A percentile compares a stretch with the other conserved stretches of the same genome.
Conservation (phyloP, 306 rosid species). For the Prunus padus region DNA sequence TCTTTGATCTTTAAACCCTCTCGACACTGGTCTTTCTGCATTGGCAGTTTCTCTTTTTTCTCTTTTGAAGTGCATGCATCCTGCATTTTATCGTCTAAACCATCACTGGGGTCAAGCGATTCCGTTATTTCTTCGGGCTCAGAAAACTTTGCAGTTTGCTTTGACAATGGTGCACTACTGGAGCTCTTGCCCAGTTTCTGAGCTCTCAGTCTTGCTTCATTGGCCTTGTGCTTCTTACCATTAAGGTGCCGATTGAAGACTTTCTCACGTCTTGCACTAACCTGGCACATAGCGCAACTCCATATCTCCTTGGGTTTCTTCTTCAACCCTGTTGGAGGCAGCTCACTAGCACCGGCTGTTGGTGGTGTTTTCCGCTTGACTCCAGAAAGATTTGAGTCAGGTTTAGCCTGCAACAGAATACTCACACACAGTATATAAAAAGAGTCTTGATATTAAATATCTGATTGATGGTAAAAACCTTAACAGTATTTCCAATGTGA, state of each 20-base stretch:
- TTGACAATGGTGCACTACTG: not conserved
- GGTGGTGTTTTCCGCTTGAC: conserved; percentile 43
- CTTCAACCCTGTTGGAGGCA: conserved; percentile 25
- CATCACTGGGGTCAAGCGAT: conserved; percentile 8
- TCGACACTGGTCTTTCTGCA: conserved; percentile 17
- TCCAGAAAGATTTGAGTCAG: conserved; percentile 26
- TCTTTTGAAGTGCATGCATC: conserved; percentile 4
- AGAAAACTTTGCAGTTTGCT: conserved; percentile 23
- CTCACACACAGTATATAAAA: conserved; percentile 23
- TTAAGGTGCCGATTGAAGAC: conserved; percentile 44
- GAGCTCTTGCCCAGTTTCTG: conserved; percentile 18
- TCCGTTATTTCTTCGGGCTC: conserved; percentile 12
- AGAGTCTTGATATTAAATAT: not conserved
- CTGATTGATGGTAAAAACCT: conserved; percentile 22
- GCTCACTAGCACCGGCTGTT: conserved; percentile 2
- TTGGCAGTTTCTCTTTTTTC: conserved; percentile 9
- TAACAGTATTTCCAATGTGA: not conserved
- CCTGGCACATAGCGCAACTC: conserved; percentile 62
- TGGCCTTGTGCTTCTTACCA: conserved; percentile 72
- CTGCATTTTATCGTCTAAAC: conserved; percentile 11
- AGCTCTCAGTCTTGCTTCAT: conserved; percentile 29
- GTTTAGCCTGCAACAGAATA: conserved; percentile 57
- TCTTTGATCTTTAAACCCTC: conserved; percentile 13
- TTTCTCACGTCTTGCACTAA: conserved; percentile 35
- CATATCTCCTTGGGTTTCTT: conserved; percentile 50